Base-by-base conservation (phyloP, 2,329 filamentous ascomycete genomes). In the Botryosphaeria dothidea region DNA sequence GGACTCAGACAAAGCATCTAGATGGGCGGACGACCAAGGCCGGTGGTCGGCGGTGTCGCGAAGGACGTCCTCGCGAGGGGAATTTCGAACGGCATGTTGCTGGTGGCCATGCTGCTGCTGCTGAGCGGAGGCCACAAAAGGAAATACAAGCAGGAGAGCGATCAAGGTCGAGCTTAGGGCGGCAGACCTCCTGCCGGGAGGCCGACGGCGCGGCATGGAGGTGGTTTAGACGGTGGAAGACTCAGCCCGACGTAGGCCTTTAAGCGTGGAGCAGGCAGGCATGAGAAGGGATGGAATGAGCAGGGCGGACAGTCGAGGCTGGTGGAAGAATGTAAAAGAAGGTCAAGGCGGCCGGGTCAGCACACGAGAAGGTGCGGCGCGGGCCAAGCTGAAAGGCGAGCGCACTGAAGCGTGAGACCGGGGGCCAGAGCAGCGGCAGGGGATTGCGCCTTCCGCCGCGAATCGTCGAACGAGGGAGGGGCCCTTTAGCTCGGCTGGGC, bases 141-240 rank as follows among this genome's bases (percentile, higher is more conserved):
- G 74, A 45, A 75, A 65, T 60, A 78, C 69, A 63, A 78, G 68
- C 66, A 78, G 68, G 51, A 77, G 67, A 54, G 75, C 72, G 66
- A 79, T 69, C 62, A 76, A 67, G 45, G 66, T 62, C 23, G 63
- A 65, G 34, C 69, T 66, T 66, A 71, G 72, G 65, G 77, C 69
- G 67, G 73, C 74, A 70, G 73, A 72, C 72, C 73, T 73, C 70
- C 73, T 74, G 70, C 75, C 75, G 67, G 75, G 76, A 72, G 76
- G 76, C 71, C 76, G 74, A 71, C 75, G 76, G 69, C 74, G 75
- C 67, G 76, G 75, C 76, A 78, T 78, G 66, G 67, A 65, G 63
- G 29, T 51, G 51, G 52, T 49, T 64, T 64, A 64, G 51, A 56
- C 52, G 29, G 45, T 41, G 41, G 51, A 57, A n/a, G 51, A 58